Conservation (phyloP, 192 early-diverging fungal genomes). For the Allomyces macrogynus region DNA sequence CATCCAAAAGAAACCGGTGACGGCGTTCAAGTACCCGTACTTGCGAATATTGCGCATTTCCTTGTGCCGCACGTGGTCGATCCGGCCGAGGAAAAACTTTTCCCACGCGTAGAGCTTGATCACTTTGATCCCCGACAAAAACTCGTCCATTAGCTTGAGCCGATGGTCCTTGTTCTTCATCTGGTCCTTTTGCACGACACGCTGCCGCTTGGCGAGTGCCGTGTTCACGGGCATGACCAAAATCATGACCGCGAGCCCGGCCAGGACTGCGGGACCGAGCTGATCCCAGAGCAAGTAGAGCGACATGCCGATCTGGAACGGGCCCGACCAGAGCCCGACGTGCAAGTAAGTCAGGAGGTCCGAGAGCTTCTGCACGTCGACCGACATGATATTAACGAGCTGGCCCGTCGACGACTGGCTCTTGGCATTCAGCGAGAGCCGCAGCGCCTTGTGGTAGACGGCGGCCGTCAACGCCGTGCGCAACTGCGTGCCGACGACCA, state of each 20-base stretch:
- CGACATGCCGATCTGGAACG: constrained; percentile 55
- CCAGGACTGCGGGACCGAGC: constrained; percentile 61
- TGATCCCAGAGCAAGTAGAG: constrained; percentile 59
- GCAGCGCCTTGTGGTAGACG: constrained; percentile 68
- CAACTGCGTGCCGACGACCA: constrained; percentile 50
- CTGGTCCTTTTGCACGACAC: constrained; percentile 49
- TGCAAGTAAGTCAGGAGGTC: constrained; percentile 50
- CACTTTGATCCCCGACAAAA: constrained; percentile 75
- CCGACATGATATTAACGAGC: constrained; percentile 44
- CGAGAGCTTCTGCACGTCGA: constrained; percentile 39
- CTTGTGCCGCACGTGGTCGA: constrained; percentile 40
- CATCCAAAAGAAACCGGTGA: constrained; percentile 53
- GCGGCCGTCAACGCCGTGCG: constrained; percentile 55
- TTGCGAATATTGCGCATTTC: constrained; percentile 58
- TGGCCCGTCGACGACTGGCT: constrained; percentile 63
- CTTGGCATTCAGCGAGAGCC: constrained; percentile 46
- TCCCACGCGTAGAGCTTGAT: constrained; percentile 62
- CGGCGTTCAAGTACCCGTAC: constrained; percentile 47
- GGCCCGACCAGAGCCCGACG: constrained; percentile 43
- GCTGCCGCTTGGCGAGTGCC: constrained; percentile 38
- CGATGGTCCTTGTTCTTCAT: constrained; percentile 70
- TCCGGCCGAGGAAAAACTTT: constrained; percentile 5
- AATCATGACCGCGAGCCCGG: constrained; percentile 66
- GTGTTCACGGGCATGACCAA: constrained; percentile 61
- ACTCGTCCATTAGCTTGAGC: constrained; percentile 60